Conservation (phyloP, 257 asterid species). For the Coffea canephora region DNA sequence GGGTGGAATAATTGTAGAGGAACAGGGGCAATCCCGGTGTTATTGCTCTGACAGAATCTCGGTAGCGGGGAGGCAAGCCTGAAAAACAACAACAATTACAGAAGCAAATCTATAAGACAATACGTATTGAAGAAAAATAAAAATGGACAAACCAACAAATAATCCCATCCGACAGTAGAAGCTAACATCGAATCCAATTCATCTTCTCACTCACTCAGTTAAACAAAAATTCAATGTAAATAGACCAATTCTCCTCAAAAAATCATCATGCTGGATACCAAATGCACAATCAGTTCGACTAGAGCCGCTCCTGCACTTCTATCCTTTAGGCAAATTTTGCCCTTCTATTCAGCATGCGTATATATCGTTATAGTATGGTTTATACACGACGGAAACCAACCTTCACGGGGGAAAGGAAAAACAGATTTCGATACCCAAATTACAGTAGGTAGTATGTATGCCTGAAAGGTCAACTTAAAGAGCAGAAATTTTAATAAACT, state of each 20-base stretch:
- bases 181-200: neutral
- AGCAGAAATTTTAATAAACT: neutral
- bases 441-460: neutral
- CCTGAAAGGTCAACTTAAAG: neutral
- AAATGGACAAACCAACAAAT: neutral
- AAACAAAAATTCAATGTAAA: neutral
- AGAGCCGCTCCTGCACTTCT: neutral
- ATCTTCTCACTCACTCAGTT: neutral
- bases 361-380: too few species aligned
- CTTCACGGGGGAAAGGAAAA: neutral
- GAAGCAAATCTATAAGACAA: neutral
- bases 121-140: neutral
- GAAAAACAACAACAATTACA: slow-evolving; percentile 20
- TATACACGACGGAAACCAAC: neutral
- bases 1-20: slow-evolving; percentile 89
- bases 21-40: slow-evolving; percentile 92
- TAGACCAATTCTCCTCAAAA: neutral
- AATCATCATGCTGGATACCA: neutral
- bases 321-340: too few species aligned
- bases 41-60: slow-evolving; percentile 85
- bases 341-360: neutral
- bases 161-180: neutral
- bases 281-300: neutral
- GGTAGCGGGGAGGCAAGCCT: slow-evolving; percentile 93
- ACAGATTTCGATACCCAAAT: neutral